These are phyloP conservation scores for Ailanthus altissimus DNA, from an alignment of 345 rosid genomes.

Conservation along the genomic window DNA sequence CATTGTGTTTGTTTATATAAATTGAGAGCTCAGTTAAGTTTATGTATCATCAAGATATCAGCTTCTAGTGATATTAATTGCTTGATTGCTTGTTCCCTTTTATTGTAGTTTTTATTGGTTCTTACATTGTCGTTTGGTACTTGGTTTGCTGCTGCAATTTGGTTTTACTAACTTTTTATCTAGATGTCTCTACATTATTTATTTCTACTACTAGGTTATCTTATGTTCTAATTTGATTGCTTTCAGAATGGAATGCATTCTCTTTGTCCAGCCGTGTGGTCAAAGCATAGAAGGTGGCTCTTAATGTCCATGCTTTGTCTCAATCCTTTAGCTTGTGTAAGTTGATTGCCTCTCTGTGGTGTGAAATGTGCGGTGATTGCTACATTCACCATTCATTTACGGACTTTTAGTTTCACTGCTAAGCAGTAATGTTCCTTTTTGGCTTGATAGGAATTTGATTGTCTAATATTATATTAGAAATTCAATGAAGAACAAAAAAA, in stretches of 20 bases:
- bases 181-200: constrained; percentile 9
- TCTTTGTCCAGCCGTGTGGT: constrained; percentile 96
- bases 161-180: background rate
- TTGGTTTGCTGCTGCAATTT: background rate
- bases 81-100: background rate
- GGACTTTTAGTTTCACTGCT: background rate
- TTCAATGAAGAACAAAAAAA: no score
- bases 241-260: constrained; percentile 95
- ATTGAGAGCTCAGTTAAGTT: background rate
- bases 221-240: constrained; percentile 20
- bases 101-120: background rate
- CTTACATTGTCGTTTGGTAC: background rate
- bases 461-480: background rate
- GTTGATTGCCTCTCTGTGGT: constrained; percentile 29
- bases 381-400: background rate
- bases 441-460: background rate
- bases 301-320: constrained; percentile 97
- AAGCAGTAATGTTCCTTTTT: background rate
- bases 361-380: background rate
- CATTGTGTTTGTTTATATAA: background rate
- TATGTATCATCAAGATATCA: background rate
- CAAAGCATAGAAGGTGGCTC: constrained; percentile 96
- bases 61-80: background rate
- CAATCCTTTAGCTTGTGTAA: constrained; percentile 90
- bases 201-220: constrained; percentile 3